A percentile compares a stretch with the other conserved stretches of the same genome.
Conservation (phyloP, 345 rosid species). For the Orychophragmus violaceus region DNA sequence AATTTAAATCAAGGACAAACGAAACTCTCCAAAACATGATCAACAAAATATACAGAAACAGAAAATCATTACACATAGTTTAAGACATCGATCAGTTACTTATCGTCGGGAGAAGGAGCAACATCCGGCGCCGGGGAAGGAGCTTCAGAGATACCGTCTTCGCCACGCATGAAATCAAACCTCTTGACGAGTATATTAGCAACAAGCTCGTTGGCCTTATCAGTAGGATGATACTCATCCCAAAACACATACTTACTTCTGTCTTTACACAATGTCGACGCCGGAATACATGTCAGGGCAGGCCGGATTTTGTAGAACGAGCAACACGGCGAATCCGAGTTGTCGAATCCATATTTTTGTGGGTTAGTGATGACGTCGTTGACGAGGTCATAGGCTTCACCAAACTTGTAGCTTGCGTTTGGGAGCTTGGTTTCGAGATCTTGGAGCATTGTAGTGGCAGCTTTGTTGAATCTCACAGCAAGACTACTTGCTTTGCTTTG, state of each 20-base stretch:
- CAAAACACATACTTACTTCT: constrained; percentile 90
- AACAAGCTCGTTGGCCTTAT: constrained; percentile 66
- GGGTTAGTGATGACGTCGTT: constrained; percentile 66
- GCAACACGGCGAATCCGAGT: constrained; percentile 88
- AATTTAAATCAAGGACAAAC: not conserved
- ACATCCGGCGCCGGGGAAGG: constrained; percentile 41
- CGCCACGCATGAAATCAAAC: constrained; percentile 46
- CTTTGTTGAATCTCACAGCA: constrained; percentile 61
- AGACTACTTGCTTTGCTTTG: constrained; percentile 67
- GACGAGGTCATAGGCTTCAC: constrained; percentile 83
- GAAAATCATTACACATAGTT: not conserved
- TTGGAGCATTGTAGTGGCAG: constrained; percentile 39
- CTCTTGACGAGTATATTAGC: constrained; percentile 75
- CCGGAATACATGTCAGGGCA: constrained; percentile 86
- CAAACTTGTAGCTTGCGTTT: constrained; percentile 59
- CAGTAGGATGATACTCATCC: constrained; percentile 97
- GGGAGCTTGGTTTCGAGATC: constrained; percentile 38
- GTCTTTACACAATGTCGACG: constrained; percentile 71
- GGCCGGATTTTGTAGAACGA: constrained; percentile 81
- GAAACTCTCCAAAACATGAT: constrained; percentile 13
- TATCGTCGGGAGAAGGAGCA: constrained; percentile 36
- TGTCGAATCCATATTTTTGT: constrained; percentile 63
- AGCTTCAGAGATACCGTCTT: constrained; percentile 29
- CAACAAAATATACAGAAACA: constrained; percentile 10
- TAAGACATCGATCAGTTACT: not conserved